Base-by-base conservation (phyloP, 768 basidiomycete species). In the Piloderma croceum region DNA sequence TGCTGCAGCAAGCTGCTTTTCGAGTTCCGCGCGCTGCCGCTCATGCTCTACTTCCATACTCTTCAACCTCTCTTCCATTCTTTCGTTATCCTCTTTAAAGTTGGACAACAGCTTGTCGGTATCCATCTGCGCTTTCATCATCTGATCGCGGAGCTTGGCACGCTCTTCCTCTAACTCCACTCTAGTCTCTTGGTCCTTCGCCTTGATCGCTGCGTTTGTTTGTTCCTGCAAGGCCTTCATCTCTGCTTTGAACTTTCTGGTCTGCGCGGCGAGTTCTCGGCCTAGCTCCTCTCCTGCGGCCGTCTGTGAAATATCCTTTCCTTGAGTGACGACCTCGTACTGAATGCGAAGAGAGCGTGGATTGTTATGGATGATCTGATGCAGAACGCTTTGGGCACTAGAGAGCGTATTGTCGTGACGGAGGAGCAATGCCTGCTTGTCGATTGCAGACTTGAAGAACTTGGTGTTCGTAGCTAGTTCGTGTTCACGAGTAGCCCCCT, bases 381-480 rank as follows among this genome's bases (percentile, higher is more conserved):
- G 60, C 11, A 74, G 48, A 40, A 71, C 50, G n/a, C 52, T 32
- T 17, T 57, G 61, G 2, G 74, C 62, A 7, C 69, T 68, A 4
- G 56, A 24, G 18, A 49, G 43, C 3, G 63, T 67, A 31, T 64
- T 64, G 27, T 54, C 44, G 42, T 76, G 71, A 13, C 75, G 70
- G 11, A 62, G 46, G 5, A 77, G 43, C 7, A 52, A 49, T 2
- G 75, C 74, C 15, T 74, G 71, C 49, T 71, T 71, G 19, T 71
- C 67, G 9, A 78, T 57, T 3, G 66, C 73, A 9, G 67, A 62
- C 40, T 75, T 73, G 60, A 76, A 79, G 54, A 76, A 79, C 25
- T 63, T 63, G 48, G 59, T 64, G 23, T 60, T 58, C 12, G 9
- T 39, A 22, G 54, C 52, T 12, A 68, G 63, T 45, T 68, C 65